Percentiles rank a stretch among this genome's conserved stretches.
These are phyloP conservation scores for Pestalotiopsis sp. DNA, from an alignment of 2,329 filamentous ascomycete genomes.

Conservation along the genomic window DNA sequence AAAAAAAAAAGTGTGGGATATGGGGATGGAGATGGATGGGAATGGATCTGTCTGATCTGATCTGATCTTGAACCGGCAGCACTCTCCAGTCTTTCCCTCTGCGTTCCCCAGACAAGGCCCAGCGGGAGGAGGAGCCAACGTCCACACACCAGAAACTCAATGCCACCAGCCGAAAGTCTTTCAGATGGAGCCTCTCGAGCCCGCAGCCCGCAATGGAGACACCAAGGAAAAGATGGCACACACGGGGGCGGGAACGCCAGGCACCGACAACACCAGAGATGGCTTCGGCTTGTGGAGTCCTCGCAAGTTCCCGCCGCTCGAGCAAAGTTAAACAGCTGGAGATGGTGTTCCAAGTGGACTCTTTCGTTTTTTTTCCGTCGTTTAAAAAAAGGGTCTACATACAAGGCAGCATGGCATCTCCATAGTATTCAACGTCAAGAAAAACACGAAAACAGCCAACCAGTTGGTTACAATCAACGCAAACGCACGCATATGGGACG, in stretches of 20 bases:
- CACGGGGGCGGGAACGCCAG: background rate
- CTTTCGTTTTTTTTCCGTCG: background rate
- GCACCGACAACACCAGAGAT: background rate
- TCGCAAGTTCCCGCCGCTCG: slow-evolving; percentile 3
- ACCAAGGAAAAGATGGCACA: background rate
- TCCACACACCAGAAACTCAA: background rate
- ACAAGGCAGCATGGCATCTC: background rate
- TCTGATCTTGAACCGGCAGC: background rate
- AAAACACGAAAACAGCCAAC: background rate
- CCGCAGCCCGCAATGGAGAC: slow-evolving; percentile 8
- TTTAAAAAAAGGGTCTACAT: background rate
- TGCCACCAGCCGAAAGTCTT: background rate
- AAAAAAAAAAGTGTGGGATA: background rate
- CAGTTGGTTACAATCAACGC: background rate
- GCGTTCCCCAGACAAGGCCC: background rate
- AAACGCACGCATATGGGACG: background rate
- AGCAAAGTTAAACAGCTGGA: slow-evolving; percentile 1
- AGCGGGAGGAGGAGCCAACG: background rate
- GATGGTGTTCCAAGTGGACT: slow-evolving; percentile 12
- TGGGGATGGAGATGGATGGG: too few species aligned
- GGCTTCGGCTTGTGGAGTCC: slow-evolving; percentile 14
- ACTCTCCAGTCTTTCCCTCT: background rate
- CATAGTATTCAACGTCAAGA: background rate
- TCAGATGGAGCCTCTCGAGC: background rate
- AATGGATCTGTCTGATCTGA: background rate